Evolutionary conservation across 768 basidiomycete species (phyloP), one percentile per base, ranked within the genome.

Genomic region (Lactarius hengduanensis): DNA sequence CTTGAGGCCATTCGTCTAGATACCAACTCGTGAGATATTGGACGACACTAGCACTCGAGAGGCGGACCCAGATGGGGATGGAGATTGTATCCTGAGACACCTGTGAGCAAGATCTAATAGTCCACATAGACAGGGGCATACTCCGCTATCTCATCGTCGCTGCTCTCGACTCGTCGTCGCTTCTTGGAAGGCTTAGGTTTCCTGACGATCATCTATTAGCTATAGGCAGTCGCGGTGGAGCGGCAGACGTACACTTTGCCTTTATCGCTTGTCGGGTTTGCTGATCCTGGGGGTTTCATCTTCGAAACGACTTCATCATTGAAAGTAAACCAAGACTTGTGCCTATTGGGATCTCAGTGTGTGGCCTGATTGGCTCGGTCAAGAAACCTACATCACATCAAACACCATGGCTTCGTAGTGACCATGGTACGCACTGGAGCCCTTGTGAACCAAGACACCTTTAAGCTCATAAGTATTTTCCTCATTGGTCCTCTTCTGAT

Each of bases 321-420:
- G 77, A 94, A 98, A 67, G 90, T 87, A 73, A 88, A 96, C 96
- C 96, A 98, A 20, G 87, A 81, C 47, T 82, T 76, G 57, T 81
- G 81, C 59, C 91, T 93, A 65, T 41, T 36, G 30, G 55, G 43
- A 59, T 47, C 59, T 54, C 28, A 50, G 62, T 50, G 50, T 38
- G 26, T 30, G 15, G 16, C 54, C 54, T n/a, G 11, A 26, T 55
- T 59, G 43, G 22, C 32, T n/a, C n/a, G 34, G 11, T 38, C 22
- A 30, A 38, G 28, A 30, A 16, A 78, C 86, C 63, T 72, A 94
- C 92, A 78, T 76, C 26, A 78, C 77, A 73, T 94, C 91, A 71
- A 86, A 86, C 22, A 93, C 90, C 72, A 93, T 90, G 16, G 90
- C 91, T 74, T 92, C 90, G 73, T 95, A 94, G 74, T 94, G 92